Base-by-base conservation (phyloP, 148 eudicot genomes). In the Cornus florida region DNA sequence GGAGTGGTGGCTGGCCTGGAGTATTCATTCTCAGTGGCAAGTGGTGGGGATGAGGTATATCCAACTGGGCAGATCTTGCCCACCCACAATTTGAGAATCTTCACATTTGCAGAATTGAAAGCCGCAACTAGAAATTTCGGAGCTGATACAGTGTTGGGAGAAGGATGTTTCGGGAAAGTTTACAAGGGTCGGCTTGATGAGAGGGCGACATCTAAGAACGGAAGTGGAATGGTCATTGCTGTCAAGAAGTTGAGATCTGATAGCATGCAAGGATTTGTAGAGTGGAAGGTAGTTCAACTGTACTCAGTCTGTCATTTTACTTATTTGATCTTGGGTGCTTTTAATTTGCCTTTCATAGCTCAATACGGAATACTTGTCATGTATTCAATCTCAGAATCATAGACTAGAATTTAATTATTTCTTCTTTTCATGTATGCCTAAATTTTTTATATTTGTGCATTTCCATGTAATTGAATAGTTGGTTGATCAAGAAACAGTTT, bases 161-260 rank as follows among this genome's bases (percentile, higher is more conserved):
- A 93, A 88, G 97, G 97, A 32, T 94, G 94, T 17, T 92, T 93
- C 71, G 97, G 98, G 16, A 91, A 82, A 75, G 98, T 94, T 28
- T 92, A 87, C 83, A 94, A 86, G 87, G 98, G 97, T 10, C 90
- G 89, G 93, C 88, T 94, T 24, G 93, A 90, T 8, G 85, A 84
- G 38, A 94, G 84, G 82, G 75, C 67, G 50, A 38, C 82, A 1
- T 31, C 81, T 6, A 89, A 71, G 83, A 82, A 75, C 46, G n/a
- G n/a, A 8, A 81, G 85, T 50, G 88, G 84, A 28, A 23, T 83
- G 22, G 86, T 85, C 73, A 81, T 93, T 31, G 98, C 98, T 12
- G 84, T 95, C 68, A 95, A 93, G 83, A 93, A 90, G 81, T 83
- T 95, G 79, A 87, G 86, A 69, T 78, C 90, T 4, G 96, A 90